phyloP scores from a whole-genome alignment of 192 early-diverging fungal species.

The Backusella mclennaniae region DNA sequence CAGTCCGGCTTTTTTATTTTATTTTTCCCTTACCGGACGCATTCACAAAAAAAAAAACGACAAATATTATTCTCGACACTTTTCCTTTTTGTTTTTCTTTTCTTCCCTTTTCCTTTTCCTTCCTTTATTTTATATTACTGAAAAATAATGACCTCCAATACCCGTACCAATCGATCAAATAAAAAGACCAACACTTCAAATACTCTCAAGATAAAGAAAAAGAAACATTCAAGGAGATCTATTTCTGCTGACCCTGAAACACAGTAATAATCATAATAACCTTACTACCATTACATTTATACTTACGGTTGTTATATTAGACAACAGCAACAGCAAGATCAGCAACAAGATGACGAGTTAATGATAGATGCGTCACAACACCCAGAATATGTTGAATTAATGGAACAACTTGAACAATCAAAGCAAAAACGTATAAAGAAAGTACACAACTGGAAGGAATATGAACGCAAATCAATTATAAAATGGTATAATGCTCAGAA shows the following conservation, averaged over 20 bases:
- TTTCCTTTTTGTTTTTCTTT: neutral
- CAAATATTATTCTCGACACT: neutral
- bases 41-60: neutral
- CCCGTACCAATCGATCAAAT: neutral
- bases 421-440: neutral
- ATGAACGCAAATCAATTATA: neutral
- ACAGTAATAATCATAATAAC: neutral
- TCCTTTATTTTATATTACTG: neutral
- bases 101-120: neutral
- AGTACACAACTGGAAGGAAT: neutral
- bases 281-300: neutral
- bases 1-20: neutral
- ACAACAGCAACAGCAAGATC: neutral
- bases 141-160: neutral
- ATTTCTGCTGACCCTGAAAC: slow-evolving; percentile 1
- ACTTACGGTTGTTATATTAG: neutral
- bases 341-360: neutral
- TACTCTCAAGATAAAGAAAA: neutral
- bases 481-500: slow-evolving; percentile 15
- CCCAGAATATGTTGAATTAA: slow-evolving; percentile 9
- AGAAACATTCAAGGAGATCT: neutral
- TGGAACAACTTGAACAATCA: slow-evolving; percentile 5
- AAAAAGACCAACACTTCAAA: neutral
- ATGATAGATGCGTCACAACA: slow-evolving; percentile 3
- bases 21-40: neutral